Evolutionary conservation across 2,329 filamentous ascomycete genomes (phyloP).

Genomic region (Fusarium siculi): DNA sequence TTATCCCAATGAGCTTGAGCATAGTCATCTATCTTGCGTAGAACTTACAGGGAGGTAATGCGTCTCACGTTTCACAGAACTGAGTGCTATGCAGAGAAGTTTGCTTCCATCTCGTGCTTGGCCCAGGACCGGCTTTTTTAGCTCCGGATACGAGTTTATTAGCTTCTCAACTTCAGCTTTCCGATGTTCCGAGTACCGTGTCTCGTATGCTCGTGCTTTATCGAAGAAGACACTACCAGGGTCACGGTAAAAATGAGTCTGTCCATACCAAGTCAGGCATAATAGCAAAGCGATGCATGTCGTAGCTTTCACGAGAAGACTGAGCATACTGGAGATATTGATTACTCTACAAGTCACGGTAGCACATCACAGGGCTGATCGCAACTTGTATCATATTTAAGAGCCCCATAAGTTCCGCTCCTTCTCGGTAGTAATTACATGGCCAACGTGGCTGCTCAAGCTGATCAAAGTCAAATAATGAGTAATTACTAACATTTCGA

Average conservation of each 20-base stretch:
- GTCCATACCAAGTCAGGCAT: conserved; percentile 7
- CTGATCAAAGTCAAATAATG: neutral
- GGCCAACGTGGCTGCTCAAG: neutral
- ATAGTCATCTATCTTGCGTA: accelerated
- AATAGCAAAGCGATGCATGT: conserved; percentile 3
- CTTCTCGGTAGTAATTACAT: neutral
- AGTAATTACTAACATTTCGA: neutral
- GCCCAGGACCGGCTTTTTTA: no score
- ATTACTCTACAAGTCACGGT: neutral
- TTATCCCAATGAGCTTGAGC: neutral
- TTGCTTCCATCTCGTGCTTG: neutral
- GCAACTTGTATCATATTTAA: neutral
- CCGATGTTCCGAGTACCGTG: neutral
- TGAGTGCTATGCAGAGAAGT: conserved; percentile 11
- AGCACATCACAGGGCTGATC: neutral
- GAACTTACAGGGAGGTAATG: conserved; percentile 14
- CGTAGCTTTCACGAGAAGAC: neutral
- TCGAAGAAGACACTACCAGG: conserved; percentile 25
- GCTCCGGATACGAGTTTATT: neutral
- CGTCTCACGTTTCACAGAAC: conserved; percentile 12
- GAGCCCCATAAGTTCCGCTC: neutral
- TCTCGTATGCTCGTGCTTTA: conserved; percentile 12
- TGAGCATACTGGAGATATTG: neutral
- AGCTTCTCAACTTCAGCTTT: neutral
- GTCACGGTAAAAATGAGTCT: conserved; percentile 17